Evolutionary conservation across 1,139 yeast genomes (phyloP).

Genomic region (Blastobotrys apis): DNA sequence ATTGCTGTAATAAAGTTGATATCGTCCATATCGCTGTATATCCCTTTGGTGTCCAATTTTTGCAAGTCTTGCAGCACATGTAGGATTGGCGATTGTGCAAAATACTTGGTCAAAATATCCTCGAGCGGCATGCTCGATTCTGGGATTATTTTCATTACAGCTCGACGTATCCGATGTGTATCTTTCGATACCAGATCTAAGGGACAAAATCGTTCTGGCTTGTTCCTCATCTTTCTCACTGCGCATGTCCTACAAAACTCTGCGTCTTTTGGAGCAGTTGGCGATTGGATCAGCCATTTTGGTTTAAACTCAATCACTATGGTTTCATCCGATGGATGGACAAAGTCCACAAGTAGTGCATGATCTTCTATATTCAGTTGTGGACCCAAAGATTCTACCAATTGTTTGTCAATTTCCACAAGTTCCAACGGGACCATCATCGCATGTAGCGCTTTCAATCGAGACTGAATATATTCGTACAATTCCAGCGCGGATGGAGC

Average conservation of each 20-base stretch:
- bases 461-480: constrained; percentile 15
- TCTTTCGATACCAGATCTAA: constrained; percentile 31
- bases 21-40: constrained; percentile 20
- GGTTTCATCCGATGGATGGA: too few species aligned
- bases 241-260: constrained; percentile 45
- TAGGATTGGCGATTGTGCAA: constrained; percentile 22
- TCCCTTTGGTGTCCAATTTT: constrained; percentile 27
- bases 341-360: too few species aligned
- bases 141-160: constrained; percentile 14
- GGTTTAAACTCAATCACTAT: constrained; percentile 42
- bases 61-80: constrained; percentile 27
- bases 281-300: constrained; percentile 41
- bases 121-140: too few species aligned
- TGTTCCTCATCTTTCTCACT: constrained; percentile 31
- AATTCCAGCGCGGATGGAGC: constrained; percentile 19
- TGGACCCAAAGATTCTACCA: too few species aligned
- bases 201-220: constrained; percentile 35
- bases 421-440: constrained; percentile 18
- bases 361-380: too few species aligned
- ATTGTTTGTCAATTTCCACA: constrained; percentile 14
- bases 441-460: constrained; percentile 19
- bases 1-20: constrained; percentile 34
- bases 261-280: constrained; percentile 34
- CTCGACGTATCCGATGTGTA: constrained; percentile 14
- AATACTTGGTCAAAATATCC: too few species aligned